These are phyloP conservation scores for Plasmodium sp. DNA, from an alignment of 169 alveolate genomes.

Conservation along the genomic window DNA sequence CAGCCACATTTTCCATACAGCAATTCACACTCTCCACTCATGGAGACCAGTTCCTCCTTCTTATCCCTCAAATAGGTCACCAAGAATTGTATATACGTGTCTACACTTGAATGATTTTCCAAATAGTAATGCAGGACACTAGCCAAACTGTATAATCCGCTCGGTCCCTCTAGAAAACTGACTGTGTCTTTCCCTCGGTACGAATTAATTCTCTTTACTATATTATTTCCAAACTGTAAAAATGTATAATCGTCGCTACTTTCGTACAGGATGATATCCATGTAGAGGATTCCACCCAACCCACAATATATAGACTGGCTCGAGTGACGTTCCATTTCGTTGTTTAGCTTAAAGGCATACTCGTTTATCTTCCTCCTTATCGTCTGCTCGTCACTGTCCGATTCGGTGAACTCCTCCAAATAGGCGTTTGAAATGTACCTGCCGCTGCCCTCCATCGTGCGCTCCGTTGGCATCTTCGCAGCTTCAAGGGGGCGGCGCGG, in stretches of 20 bases:
- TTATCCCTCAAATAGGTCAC: conserved; percentile 5
- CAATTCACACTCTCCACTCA: conserved; percentile 60
- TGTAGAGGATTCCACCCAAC: conserved; percentile 55
- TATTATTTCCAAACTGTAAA: conserved; percentile 25
- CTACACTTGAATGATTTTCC: conserved; percentile 23
- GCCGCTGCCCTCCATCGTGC: background rate
- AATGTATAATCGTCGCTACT: conserved; percentile 10
- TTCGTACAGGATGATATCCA: conserved; percentile 45
- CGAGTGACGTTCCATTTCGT: conserved; percentile 7
- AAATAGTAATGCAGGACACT: conserved; percentile 30
- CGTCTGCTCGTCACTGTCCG: background rate
- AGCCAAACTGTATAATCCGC: conserved; percentile 40
- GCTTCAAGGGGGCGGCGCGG: background rate
- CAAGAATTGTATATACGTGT: conserved; percentile 13
- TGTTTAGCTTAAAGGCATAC: conserved; percentile 3
- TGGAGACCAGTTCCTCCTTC: background rate
- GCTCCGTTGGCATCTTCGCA: background rate
- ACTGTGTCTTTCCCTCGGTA: conserved; percentile 11
- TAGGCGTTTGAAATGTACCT: conserved; percentile 18
- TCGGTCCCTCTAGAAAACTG: conserved; percentile 31
- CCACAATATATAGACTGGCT: conserved; percentile 53
- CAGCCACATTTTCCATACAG: conserved; percentile 69
- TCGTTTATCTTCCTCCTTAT: conserved; percentile 45
- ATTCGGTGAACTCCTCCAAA: conserved; percentile 34
- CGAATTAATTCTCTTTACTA: conserved; percentile 3